These are phyloP conservation scores for Myxozyma mucilagina DNA, from an alignment of 805 yeast genomes.

Conservation along the genomic window DNA sequence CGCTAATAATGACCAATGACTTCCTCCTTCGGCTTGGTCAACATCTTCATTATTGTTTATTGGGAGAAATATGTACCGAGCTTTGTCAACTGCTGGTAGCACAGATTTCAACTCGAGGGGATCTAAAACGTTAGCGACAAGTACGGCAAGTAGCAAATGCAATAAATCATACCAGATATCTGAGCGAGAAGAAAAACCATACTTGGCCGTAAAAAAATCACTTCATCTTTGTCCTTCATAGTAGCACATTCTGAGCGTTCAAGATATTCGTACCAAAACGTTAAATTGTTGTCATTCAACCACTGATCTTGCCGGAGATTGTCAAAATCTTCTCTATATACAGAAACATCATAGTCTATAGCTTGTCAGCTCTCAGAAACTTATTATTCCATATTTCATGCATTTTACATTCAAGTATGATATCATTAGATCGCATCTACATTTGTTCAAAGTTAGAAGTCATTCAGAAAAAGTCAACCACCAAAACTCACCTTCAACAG, in stretches of 20 bases:
- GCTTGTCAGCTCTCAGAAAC: not conserved
- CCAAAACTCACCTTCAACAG: slow-evolving; percentile 15
- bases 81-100: slow-evolving; percentile 48
- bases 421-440: slow-evolving; percentile 27
- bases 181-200: slow-evolving; percentile 62
- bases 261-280: slow-evolving; percentile 62
- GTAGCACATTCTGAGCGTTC: slow-evolving; percentile 37
- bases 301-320: slow-evolving; percentile 66
- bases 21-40: slow-evolving; percentile 63
- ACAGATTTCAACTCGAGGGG: slow-evolving; percentile 48
- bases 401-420: slow-evolving; percentile 25
- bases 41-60: slow-evolving; percentile 65
- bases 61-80: slow-evolving; percentile 63
- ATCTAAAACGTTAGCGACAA: slow-evolving; percentile 23
- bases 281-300: slow-evolving; percentile 70
- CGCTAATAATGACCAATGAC: slow-evolving; percentile 73
- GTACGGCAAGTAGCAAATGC: not conserved
- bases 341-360: slow-evolving; percentile 30
- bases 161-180: slow-evolving; percentile 15
- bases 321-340: slow-evolving; percentile 47
- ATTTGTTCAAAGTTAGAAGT: not conserved
- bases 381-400: not conserved
- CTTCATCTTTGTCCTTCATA: slow-evolving; percentile 2
- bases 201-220: slow-evolving; percentile 54
- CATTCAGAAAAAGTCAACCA: not conserved